Conservation (phyloP, 2,329 filamentous ascomycete species). For the Calycina herbarum region DNA sequence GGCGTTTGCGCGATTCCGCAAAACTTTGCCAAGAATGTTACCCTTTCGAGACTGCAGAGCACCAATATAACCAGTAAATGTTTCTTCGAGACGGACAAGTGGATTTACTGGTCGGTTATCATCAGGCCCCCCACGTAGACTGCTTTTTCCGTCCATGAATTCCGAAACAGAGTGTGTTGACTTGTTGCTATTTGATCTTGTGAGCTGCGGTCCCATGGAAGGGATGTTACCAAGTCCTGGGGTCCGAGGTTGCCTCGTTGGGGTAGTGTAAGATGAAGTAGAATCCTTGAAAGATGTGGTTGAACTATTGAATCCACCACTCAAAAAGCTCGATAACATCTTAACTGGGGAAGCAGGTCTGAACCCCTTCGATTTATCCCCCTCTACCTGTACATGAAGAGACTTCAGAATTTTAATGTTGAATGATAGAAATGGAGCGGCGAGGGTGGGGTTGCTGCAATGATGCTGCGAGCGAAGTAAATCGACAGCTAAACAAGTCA, state of each 20-base stretch:
- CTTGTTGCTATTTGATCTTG: constrained; percentile 34
- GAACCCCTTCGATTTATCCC: constrained; percentile 66
- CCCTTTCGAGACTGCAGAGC: constrained; percentile 83
- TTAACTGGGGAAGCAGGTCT: constrained; percentile 87
- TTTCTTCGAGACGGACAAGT: constrained; percentile 76
- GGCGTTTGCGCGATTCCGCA: constrained; percentile 68
- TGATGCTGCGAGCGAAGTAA: constrained; percentile 70
- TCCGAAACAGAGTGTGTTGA: constrained; percentile 33
- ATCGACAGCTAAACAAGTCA: constrained; percentile 62
- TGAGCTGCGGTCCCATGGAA: constrained; percentile 38
- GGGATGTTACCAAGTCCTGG: constrained; percentile 45
- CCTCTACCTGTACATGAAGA: constrained; percentile 61
- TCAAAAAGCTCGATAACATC: constrained; percentile 79
- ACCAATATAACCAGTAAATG: constrained; percentile 79
- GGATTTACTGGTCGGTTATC: constrained; percentile 62
- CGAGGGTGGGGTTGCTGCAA: constrained; percentile 62
- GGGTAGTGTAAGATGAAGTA: constrained; percentile 42
- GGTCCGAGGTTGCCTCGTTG: constrained; percentile 35
- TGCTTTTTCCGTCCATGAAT: constrained; percentile 31
- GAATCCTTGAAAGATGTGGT: constrained; percentile 40
- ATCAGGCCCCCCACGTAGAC: constrained; percentile 45
- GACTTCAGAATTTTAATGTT: constrained; percentile 76
- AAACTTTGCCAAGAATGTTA: constrained; percentile 75
- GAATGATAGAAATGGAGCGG: constrained; percentile 70
- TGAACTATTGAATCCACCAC: constrained; percentile 53